Percentiles rank a stretch among this genome's conserved stretches.
phyloP scores from a whole-genome alignment of 352 stramenopile species.

The Globisporangium takayamanum region DNA sequence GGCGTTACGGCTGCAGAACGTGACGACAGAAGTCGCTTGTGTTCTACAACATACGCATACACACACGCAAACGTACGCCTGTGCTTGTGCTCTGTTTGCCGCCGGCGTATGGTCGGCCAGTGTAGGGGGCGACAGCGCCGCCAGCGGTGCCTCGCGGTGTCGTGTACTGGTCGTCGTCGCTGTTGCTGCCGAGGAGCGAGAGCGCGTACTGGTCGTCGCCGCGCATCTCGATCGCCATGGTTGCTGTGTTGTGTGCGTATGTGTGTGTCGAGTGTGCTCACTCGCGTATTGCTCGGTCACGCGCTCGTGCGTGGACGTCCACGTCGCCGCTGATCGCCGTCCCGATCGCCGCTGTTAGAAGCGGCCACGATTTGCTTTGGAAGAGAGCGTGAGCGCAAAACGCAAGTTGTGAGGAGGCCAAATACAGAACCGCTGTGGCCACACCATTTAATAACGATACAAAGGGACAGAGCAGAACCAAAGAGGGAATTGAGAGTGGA shows the following conservation, averaged over 20 bases:
- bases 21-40: background rate
- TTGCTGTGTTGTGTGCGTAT: background rate
- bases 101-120: conserved; percentile 45
- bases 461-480: no score
- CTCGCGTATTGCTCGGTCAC: no score
- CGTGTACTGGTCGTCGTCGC: conserved; percentile 53
- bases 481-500: no score
- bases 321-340: background rate
- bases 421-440: no score
- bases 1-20: no score
- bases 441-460: no score
- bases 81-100: conserved; percentile 14
- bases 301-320: no score
- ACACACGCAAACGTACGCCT: conserved; percentile 27
- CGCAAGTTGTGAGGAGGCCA: no score
- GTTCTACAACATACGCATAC: background rate
- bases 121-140: conserved; percentile 21
- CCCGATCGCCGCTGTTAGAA: no score
- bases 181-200: conserved; percentile 42
- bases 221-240: conserved; percentile 15
- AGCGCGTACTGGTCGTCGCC: conserved; percentile 36
- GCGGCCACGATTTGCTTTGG: no score
- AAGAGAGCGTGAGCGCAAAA: no score
- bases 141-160: conserved; percentile 10
- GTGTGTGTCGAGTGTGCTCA: background rate